phyloP scores from a whole-genome alignment of 305 asterid species.

The Andrographis paniculata region DNA sequence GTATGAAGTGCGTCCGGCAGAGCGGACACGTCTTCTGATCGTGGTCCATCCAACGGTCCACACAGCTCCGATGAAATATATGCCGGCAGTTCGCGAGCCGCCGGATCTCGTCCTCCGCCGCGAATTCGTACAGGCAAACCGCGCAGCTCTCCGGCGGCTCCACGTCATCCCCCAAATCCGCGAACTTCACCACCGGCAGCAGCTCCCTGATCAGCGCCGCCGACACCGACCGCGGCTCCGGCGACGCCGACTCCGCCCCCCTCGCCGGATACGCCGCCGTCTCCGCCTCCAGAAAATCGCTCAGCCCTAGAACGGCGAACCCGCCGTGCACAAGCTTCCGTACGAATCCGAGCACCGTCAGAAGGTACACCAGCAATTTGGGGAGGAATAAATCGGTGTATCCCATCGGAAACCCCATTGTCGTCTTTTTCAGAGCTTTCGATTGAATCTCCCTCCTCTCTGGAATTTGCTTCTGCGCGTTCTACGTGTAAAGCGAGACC shows the following conservation, averaged over 20 bases:
- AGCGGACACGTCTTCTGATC: too few species aligned
- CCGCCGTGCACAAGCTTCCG: constrained; percentile 31
- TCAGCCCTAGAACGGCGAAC: constrained; percentile 39
- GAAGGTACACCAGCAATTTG: constrained; percentile 42
- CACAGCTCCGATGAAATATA: constrained; percentile 70
- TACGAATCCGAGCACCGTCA: constrained; percentile 45
- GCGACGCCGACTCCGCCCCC: constrained; percentile 20
- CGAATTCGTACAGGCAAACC: constrained; percentile 69
- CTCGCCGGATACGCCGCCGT: constrained; percentile 24
- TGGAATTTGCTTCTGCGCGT: too few species aligned
- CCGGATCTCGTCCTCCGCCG: constrained; percentile 68
- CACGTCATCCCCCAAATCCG: constrained; percentile 39
- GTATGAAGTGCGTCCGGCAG: constrained; percentile 61
- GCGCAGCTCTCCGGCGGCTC: constrained; percentile 61
- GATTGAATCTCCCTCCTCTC: too few species aligned
- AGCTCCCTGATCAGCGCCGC: constrained; percentile 69
- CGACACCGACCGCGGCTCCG: constrained; percentile 38
- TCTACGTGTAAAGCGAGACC: constrained; percentile 7
- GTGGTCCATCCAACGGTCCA: constrained; percentile 97
- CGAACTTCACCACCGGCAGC: constrained; percentile 51
- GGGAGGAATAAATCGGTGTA: constrained; percentile 69
- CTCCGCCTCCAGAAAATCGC: constrained; percentile 73
- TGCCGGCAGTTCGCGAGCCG: constrained; percentile 67
- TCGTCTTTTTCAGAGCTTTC: not conserved
- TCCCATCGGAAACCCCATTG: constrained; percentile 87